Evolutionary conservation across 495 filamentous ascomycete species (phyloP).

Genomic region (Penicillium tannophilum): DNA sequence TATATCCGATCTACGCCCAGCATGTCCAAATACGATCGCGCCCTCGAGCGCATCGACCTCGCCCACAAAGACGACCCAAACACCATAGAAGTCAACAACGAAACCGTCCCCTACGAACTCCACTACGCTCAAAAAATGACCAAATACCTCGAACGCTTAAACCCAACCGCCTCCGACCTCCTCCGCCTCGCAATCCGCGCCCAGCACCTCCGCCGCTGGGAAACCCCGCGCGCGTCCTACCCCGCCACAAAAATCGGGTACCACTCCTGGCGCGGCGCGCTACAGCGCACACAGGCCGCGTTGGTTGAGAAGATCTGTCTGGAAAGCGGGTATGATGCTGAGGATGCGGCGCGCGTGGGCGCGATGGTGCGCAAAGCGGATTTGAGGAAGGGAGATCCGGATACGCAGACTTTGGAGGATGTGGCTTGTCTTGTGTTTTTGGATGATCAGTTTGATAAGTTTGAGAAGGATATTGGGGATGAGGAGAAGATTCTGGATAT

Average conservation of each 20-base stretch:
- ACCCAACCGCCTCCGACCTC: slow-evolving; percentile 59
- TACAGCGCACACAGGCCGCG: slow-evolving; percentile 70
- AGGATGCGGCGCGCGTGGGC: slow-evolving; percentile 56
- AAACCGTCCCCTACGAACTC: slow-evolving; percentile 66
- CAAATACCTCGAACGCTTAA: slow-evolving; percentile 58
- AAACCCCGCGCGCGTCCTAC: slow-evolving; percentile 70
- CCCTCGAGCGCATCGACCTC: slow-evolving; percentile 67
- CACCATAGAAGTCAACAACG: slow-evolving; percentile 26
- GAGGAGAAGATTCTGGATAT: slow-evolving; percentile 74
- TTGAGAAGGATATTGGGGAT: slow-evolving; percentile 64
- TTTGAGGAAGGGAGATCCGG: slow-evolving; percentile 57
- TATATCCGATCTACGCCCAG: too few relatives aligned
- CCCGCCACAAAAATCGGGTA: slow-evolving; percentile 72
- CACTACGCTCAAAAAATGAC: slow-evolving; percentile 81
- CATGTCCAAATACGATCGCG: slow-evolving; percentile 44
- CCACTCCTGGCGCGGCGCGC: slow-evolving; percentile 69
- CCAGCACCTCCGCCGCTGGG: slow-evolving; percentile 82
- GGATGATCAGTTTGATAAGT: slow-evolving; percentile 80
- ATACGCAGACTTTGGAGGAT: slow-evolving; percentile 76
- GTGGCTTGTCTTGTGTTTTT: slow-evolving; percentile 85
- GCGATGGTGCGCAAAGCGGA: slow-evolving; percentile 67
- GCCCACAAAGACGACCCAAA: slow-evolving; percentile 73
- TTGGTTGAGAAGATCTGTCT: slow-evolving; percentile 57
- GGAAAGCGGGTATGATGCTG: slow-evolving; percentile 48
- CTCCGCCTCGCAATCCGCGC: slow-evolving; percentile 75